Base-by-base conservation (phyloP, 306 rosid species). In the Trifolium subterraneum region DNA sequence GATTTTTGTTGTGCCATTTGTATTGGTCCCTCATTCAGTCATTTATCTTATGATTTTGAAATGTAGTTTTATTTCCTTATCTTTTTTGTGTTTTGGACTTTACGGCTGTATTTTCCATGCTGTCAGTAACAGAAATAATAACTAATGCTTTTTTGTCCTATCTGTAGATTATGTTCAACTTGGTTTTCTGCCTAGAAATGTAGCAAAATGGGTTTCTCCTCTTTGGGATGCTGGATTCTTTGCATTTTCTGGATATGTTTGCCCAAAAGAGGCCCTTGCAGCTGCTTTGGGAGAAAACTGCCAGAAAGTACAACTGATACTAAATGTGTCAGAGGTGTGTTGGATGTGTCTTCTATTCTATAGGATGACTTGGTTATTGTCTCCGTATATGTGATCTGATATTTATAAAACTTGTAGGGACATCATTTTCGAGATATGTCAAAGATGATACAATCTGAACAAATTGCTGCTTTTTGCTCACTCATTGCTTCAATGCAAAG, bases 141-240 rank as follows among this genome's bases (percentile, higher is more conserved):
- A 56, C 13, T 72, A 13, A 51, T 45, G 58, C 3, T 18, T 73
- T 71, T 79, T 74, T 61, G 22, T 33, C 60, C 79, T 78, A 78
- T 65, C 20, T 45, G 38, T 52, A 87, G 97, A 87, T 50, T 80
- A 31, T 68, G 86, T 91, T 70, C 97, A 82, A 70, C 93, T 91
- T 42, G 97, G 97, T 36, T 91, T 91, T 78, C 82, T 91, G 51
- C 90, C 97, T 16, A 91, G 89, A 79, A 77, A 79, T 75, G 77
- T 87, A 23, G 93, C 93, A 70, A 84, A 91, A 70, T 91, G 93
- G 93, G 88, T 91, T 72, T 88, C 97, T 77, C 92, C 97, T 59
- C 85, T 91, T 42, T 91, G 92, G 93, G 97, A 91, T 87, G 68
- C 87, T 48, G 92, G 97, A 73, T 79, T 88, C 81, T 84, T 91